phyloP scores from a whole-genome alignment of 2,329 filamentous ascomycete genomes.

The Fusarium sp. region DNA sequence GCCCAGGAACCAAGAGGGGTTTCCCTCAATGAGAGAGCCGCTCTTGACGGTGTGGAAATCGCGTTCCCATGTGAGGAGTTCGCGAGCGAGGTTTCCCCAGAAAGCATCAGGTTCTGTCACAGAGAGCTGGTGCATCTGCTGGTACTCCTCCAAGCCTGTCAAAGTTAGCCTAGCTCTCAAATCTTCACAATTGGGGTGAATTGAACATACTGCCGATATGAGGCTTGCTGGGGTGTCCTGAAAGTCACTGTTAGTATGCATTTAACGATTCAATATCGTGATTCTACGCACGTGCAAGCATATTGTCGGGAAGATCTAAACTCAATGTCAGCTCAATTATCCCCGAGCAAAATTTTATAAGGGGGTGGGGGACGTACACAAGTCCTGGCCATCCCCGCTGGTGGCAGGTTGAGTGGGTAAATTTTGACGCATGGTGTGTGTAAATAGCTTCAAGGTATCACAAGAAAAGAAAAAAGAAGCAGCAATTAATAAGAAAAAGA shows the following conservation, averaged over 20 bases:
- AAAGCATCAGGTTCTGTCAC: constrained; percentile 87
- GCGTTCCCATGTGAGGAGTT: constrained; percentile 86
- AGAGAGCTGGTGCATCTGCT: constrained; percentile 76
- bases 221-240: constrained; percentile 40
- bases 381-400: constrained; percentile 27
- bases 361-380: constrained; percentile 27
- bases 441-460: background rate
- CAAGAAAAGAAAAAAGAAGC: background rate
- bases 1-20: constrained; percentile 92
- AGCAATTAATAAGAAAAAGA: background rate
- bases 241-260: constrained; percentile 12
- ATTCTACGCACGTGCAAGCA: constrained; percentile 35
- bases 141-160: constrained; percentile 70
- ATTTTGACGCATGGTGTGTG: constrained; percentile 26
- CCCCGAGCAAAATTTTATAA: background rate
- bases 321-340: constrained; percentile 1
- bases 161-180: background rate
- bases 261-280: background rate
- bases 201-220: constrained; percentile 35
- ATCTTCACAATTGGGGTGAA: background rate
- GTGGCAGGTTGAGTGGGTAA: constrained; percentile 5
- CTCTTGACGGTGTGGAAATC: constrained; percentile 88
- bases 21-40: constrained; percentile 79
- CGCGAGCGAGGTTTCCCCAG: constrained; percentile 84
- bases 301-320: constrained; percentile 37